Evolutionary conservation across 2,329 filamentous ascomycete genomes (phyloP), one percentile per base, ranked within the genome.

Genomic region (Thelonectria discophora): DNA sequence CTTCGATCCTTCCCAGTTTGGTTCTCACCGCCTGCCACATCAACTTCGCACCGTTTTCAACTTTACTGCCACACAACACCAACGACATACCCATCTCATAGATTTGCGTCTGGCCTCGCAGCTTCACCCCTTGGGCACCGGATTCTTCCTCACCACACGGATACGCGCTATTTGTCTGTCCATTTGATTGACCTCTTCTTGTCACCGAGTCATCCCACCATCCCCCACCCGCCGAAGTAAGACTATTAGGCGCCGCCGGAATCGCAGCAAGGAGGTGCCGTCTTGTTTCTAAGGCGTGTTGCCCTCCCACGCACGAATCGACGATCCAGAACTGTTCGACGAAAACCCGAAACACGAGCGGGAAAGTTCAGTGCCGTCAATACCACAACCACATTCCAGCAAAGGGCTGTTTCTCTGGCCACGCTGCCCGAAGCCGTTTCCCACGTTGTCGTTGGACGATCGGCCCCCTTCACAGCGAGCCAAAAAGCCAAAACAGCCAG

Each of bases 261-360:
- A 51, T 51, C 62, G 62, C 66, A 64, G 45, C 55, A 67, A 70
- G 65, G 61, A 68, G 60, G 62, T 63, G 51, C 57, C 54, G 12
- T 46, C 51, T 55, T 69, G 65, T 60, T 62, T 63, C 63, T 69
- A 65, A 68, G 63, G 66, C 63, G 54, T 58, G 64, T 53, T 60
- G 66, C 66, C 43, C 56, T 57, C 48, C 46, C 43, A 18, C 15
- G 24, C 55, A 43, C 32, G 32, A 34, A 5, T 34, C 9, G 53
- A 53, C 46, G n/a, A n/a, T 15, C 17, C 27, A 45, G 43, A 34
- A 32, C 12, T 39, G 18, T 32, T 60, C 52, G 24, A 40, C 42
- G 32, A 45, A 60, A 55, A 20, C 42, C 37, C 45, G 52, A 48
- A 48, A 59, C 43, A 43, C 42, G 55, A 42, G 21, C 10, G 30